Evolutionary conservation across 2,329 filamentous ascomycete genomes (phyloP).

Genomic region (Pyricularia grisea): DNA sequence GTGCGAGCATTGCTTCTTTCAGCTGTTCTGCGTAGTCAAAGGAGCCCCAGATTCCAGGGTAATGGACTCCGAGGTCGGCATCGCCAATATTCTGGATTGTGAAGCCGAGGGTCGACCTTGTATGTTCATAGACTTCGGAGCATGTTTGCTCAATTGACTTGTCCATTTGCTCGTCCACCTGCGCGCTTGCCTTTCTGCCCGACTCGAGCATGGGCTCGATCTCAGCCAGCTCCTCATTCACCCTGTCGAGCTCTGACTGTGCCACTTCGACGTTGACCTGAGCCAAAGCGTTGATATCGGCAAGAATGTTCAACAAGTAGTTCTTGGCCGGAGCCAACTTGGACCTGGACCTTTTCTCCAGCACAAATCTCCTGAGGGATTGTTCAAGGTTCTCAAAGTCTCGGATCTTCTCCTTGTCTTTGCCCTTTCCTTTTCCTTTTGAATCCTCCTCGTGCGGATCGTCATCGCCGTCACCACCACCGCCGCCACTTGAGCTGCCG

Average conservation of each 20-base stretch:
- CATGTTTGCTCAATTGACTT: slow-evolving; percentile 76
- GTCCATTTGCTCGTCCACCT: slow-evolving; percentile 76
- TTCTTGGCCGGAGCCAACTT: slow-evolving; percentile 94
- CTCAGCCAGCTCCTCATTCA: slow-evolving; percentile 68
- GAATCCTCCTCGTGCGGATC: slow-evolving; percentile 31
- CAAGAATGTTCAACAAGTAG: slow-evolving; percentile 86
- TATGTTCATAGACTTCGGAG: slow-evolving; percentile 76
- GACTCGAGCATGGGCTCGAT: slow-evolving; percentile 80
- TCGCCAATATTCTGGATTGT: slow-evolving; percentile 72
- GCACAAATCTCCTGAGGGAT: slow-evolving; percentile 81
- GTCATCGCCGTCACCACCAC: slow-evolving; percentile 36
- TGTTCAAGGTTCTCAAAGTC: slow-evolving; percentile 88
- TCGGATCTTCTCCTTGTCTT: slow-evolving; percentile 76
- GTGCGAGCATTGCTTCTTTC: slow-evolving; percentile 82
- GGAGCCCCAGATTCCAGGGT: slow-evolving; percentile 74
- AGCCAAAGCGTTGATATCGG: slow-evolving; percentile 76
- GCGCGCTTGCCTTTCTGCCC: slow-evolving; percentile 67
- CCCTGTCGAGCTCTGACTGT: slow-evolving; percentile 72
- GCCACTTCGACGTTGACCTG: slow-evolving; percentile 83
- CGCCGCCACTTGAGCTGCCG: slow-evolving; percentile 41
- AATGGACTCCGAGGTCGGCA: slow-evolving; percentile 66
- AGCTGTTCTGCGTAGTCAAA: slow-evolving; percentile 92
- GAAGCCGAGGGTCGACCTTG: slow-evolving; percentile 62
- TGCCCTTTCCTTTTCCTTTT: slow-evolving; percentile 64
- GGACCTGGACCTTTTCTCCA: slow-evolving; percentile 90